Conservation (phyloP, 176 grass and related monocot species). For the Pontederia crassipes region DNA sequence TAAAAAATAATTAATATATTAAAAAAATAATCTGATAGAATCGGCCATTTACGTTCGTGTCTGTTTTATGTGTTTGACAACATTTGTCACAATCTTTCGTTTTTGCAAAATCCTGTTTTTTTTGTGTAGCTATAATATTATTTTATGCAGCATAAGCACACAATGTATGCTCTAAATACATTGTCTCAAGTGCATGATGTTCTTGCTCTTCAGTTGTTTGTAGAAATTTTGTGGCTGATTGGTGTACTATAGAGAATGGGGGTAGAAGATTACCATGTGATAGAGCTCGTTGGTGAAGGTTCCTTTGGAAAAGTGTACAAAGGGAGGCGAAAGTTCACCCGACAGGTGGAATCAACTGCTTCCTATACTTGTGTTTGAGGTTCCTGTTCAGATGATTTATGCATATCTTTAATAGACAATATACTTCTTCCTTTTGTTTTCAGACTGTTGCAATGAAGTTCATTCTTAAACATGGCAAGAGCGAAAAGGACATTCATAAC, state of each 20-base stretch:
- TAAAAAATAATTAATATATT: no score
- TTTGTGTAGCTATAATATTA: no score
- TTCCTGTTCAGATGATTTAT: neutral
- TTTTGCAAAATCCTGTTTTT: no score
- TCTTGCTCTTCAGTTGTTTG: no score
- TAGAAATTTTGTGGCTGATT: no score
- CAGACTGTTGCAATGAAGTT: conserved; percentile 98
- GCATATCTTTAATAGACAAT: neutral
- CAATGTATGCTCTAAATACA: no score
- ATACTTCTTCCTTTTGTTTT: conserved; percentile 6
- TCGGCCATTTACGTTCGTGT: no score
- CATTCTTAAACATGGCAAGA: conserved; percentile 87
- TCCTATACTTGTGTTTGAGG: neutral
- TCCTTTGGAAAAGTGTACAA: conserved; percentile 97
- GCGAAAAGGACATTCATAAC: conserved; percentile 87
- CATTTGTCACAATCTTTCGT: no score
- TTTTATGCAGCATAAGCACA: no score
- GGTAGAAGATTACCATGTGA: conserved; percentile 79
- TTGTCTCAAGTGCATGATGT: no score
- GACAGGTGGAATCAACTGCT: conserved; percentile 38
- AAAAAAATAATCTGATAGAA: no score
- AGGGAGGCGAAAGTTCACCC: conserved; percentile 68
- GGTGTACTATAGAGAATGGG: conserved; percentile 24
- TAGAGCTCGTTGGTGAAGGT: conserved; percentile 76
- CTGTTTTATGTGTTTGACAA: no score